phyloP scores from a whole-genome alignment of 495 filamentous ascomycete genomes.

The Aspergillus ellipticus region DNA sequence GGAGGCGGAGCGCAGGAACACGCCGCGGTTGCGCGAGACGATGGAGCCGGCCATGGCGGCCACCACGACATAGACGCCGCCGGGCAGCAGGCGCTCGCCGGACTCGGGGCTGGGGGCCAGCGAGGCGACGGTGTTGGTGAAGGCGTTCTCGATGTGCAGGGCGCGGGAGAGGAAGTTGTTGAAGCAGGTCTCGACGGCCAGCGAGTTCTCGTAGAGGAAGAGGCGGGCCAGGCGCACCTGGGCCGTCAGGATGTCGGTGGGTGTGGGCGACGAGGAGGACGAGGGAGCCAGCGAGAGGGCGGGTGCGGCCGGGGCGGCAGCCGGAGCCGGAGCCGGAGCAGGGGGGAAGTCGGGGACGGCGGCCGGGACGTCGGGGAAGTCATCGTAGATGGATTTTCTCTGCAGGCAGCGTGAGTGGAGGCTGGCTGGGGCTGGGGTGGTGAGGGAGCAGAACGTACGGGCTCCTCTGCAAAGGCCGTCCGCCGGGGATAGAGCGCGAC shows the following conservation, averaged over 20 bases:
- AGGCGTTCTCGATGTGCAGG: constrained; percentile 73
- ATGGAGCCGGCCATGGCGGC: constrained; percentile 91
- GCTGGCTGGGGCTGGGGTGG: not conserved
- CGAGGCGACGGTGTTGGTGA: constrained; percentile 77
- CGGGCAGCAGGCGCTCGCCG: constrained; percentile 80
- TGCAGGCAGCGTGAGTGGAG: constrained; percentile 10
- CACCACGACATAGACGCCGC: constrained; percentile 83
- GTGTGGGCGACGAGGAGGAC: constrained; percentile 60
- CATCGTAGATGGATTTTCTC: constrained; percentile 89
- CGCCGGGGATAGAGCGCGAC: constrained; percentile 52
- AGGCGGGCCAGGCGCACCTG: constrained; percentile 78
- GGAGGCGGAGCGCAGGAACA: constrained; percentile 67
- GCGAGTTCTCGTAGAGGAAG: constrained; percentile 70
- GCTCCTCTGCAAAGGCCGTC: constrained; percentile 55
- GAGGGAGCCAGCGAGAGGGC: constrained; percentile 16
- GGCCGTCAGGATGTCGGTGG: constrained; percentile 84
- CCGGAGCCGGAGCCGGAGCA: constrained; percentile 21
- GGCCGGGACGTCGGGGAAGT: constrained; percentile 46
- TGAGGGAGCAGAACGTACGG: constrained; percentile 24
- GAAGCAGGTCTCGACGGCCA: constrained; percentile 68
- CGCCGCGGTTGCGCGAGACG: constrained; percentile 75
- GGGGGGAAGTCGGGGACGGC: constrained; percentile 12
- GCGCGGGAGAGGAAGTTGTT: constrained; percentile 70
- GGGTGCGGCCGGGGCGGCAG: constrained; percentile 11
- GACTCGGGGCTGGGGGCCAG: constrained; percentile 79